Evolutionary conservation across 768 basidiomycete genomes (phyloP).

Genomic region (Brasilioporus rufonigricans): DNA sequence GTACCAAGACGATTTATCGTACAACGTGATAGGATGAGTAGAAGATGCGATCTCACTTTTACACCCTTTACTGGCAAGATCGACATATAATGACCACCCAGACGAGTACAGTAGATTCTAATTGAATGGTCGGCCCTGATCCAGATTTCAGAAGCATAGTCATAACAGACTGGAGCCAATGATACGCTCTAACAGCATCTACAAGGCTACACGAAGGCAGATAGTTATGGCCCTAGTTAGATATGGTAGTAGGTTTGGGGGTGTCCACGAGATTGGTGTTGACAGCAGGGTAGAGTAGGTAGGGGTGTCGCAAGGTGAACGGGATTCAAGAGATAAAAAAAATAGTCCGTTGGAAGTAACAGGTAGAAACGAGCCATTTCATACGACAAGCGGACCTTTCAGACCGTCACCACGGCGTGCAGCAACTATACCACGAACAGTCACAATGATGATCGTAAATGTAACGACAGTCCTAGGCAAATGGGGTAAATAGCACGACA

Average conservation of each 20-base stretch:
- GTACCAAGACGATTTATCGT: too few species aligned
- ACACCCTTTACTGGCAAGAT: too few species aligned
- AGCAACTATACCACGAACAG: constrained; percentile 58
- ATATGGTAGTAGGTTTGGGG: background rate
- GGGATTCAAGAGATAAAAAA: background rate
- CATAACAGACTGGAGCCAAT: too few species aligned
- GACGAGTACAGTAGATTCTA: too few species aligned
- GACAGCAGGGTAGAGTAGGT: constrained; percentile 1
- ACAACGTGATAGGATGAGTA: too few species aligned
- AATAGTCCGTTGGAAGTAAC: constrained; percentile 1
- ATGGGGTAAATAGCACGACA: background rate
- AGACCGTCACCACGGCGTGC: constrained; percentile 67
- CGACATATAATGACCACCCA: too few species aligned
- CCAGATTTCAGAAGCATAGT: too few species aligned
- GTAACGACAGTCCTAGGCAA: constrained; percentile 59
- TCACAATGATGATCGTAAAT: constrained; percentile 53
- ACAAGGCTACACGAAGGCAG: background rate
- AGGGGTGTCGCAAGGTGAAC: constrained; percentile 17
- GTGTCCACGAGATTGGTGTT: constrained; percentile 10
- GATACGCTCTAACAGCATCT: constrained; percentile 7
- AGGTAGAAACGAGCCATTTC: constrained; percentile 8
- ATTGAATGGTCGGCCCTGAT: too few species aligned
- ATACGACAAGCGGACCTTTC: constrained; percentile 50
- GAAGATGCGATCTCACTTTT: too few species aligned
- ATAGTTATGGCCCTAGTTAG: background rate